Conservation (phyloP, 139 green algal genomes). For the Edaphochlamys debaryana region DNA sequence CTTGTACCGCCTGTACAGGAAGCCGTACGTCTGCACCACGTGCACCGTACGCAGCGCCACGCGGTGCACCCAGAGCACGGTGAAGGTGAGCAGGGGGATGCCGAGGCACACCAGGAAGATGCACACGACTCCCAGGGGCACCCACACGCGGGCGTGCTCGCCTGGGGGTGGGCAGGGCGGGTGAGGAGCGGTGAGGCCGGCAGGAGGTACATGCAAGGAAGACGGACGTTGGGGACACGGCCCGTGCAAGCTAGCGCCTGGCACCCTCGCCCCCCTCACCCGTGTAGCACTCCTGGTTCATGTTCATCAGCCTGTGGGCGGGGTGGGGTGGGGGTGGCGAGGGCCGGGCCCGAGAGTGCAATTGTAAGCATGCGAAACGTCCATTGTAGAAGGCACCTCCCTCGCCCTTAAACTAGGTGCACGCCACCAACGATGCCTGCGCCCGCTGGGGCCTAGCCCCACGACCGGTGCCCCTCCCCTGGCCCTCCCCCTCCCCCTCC, state of each 20-base stretch:
- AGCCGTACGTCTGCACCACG: constrained; percentile 41
- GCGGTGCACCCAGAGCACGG: constrained; percentile 13
- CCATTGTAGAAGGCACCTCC: too few relatives aligned
- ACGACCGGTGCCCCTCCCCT: too few relatives aligned
- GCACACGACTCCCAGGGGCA: constrained; percentile 28
- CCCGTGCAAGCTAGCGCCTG: too few relatives aligned
- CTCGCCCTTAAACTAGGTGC: too few relatives aligned
- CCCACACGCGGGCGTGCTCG: constrained; percentile 9
- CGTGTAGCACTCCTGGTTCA: constrained; percentile 42
- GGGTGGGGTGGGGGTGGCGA: too few relatives aligned
- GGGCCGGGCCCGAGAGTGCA: too few relatives aligned
- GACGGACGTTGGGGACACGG: not conserved
- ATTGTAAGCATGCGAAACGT: too few relatives aligned
- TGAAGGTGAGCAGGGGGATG: constrained; percentile 37
- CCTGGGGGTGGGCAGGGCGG: not conserved
- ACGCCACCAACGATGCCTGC: too few relatives aligned
- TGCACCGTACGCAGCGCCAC: constrained; percentile 10
- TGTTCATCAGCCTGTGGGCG: constrained; percentile 33
- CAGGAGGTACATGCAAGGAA: too few relatives aligned
- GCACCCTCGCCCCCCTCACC: not conserved
- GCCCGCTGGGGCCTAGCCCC: too few relatives aligned
- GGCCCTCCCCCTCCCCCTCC: too few relatives aligned
- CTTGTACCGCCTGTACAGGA: constrained; percentile 41
- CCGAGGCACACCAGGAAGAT: constrained; percentile 25
- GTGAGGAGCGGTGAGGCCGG: not conserved